phyloP scores from a whole-genome alignment of 805 yeast genomes.

The Metschnikowia santaceciliae region DNA sequence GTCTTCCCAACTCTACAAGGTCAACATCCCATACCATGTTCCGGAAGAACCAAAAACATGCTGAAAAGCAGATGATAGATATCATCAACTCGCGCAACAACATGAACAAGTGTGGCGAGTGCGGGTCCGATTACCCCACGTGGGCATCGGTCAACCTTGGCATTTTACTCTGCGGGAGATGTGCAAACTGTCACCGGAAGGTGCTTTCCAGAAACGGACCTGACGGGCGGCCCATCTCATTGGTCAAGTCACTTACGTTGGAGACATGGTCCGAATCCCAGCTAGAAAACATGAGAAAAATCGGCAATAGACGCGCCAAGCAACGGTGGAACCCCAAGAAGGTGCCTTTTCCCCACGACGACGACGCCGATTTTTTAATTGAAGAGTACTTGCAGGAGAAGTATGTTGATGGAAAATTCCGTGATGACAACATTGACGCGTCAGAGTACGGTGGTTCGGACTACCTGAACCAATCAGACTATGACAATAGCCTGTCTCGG shows the following conservation, averaged over 20 bases:
- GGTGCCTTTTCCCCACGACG: constrained; percentile 72
- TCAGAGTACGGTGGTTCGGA: constrained; percentile 32
- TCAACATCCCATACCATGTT: constrained; percentile 20
- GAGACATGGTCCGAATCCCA: constrained; percentile 66
- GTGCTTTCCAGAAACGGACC: constrained; percentile 42
- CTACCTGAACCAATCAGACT: constrained; percentile 2
- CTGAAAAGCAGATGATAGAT: constrained; percentile 52
- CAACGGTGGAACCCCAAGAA: constrained; percentile 64
- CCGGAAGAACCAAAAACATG: constrained; percentile 38
- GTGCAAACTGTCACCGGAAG: constrained; percentile 74
- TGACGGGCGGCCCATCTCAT: constrained; percentile 45
- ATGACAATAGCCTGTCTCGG: constrained; percentile 13
- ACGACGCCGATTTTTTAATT: constrained; percentile 53
- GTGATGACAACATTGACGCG: constrained; percentile 35
- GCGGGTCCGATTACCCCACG: constrained; percentile 65
- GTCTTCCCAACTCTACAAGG: not conserved
- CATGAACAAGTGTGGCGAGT: constrained; percentile 75
- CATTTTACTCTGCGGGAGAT: constrained; percentile 74
- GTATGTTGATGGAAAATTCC: constrained; percentile 60
- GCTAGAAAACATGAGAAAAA: constrained; percentile 38
- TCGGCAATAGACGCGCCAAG: constrained; percentile 63
- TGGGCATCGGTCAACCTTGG: constrained; percentile 53
- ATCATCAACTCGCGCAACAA: constrained; percentile 58
- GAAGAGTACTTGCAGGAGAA: constrained; percentile 62
- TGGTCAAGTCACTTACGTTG: constrained; percentile 67